These are phyloP conservation scores for Naematelia aurantialba DNA, from an alignment of 768 basidiomycete species.

Conservation along the genomic window DNA sequence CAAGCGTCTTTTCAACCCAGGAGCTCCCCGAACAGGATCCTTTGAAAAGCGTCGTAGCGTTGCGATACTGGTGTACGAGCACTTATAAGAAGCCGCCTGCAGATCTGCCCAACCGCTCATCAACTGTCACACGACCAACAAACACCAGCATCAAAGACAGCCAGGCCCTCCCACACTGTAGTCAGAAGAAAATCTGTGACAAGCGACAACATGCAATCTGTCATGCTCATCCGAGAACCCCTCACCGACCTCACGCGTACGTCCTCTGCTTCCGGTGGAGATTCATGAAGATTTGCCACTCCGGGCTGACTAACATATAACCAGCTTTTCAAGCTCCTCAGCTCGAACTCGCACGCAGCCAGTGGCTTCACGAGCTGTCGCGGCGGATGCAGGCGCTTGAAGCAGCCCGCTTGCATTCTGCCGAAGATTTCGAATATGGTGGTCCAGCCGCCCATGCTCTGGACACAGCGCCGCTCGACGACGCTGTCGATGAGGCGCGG, in stretches of 20 bases:
- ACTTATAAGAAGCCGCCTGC: too few relatives aligned
- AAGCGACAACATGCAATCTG: conserved; percentile 15
- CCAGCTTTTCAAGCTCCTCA: conserved; percentile 27
- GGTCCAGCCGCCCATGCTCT: conserved; percentile 18
- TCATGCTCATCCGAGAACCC: conserved; percentile 26
- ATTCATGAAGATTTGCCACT: not conserved
- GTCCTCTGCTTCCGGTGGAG: not conserved
- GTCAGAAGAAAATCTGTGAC: too few relatives aligned
- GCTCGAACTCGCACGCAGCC: conserved; percentile 25
- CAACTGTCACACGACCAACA: too few relatives aligned
- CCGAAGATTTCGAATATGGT: conserved; percentile 27
- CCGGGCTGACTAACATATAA: not conserved
- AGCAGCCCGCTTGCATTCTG: conserved; percentile 2
- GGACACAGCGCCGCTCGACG: conserved; percentile 25
- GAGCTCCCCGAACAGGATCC: too few relatives aligned
- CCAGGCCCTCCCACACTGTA: too few relatives aligned
- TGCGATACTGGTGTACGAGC: too few relatives aligned
- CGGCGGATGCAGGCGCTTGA: conserved; percentile 17
- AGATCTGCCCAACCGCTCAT: too few relatives aligned
- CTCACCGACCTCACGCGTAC: conserved; percentile 30
- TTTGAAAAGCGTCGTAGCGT: too few relatives aligned
- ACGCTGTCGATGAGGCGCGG: conserved; percentile 32
- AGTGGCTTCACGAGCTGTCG: conserved; percentile 27
- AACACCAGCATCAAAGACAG: too few relatives aligned
- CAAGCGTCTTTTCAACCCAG: too few relatives aligned